Evolutionary conservation across 139 green algal genomes (phyloP).

Genomic region (Tetratostichococcus sp.): DNA sequence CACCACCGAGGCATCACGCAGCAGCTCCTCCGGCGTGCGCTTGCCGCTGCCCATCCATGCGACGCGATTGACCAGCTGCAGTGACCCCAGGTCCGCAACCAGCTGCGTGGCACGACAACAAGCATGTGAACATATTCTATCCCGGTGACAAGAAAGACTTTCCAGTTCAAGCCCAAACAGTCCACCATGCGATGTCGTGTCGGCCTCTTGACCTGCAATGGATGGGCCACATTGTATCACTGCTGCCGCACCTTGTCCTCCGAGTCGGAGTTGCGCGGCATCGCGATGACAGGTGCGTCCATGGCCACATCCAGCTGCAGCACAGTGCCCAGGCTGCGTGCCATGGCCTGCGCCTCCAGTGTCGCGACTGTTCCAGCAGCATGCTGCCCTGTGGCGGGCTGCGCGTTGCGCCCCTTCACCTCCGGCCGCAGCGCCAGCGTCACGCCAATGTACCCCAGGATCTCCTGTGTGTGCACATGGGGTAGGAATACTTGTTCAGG

Average conservation of each 20-base stretch:
- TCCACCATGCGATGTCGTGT: too few relatives aligned
- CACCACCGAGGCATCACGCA: constrained; percentile 37
- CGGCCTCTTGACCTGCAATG: too few relatives aligned
- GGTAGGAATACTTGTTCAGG: too few relatives aligned
- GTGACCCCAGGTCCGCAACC: constrained; percentile 70
- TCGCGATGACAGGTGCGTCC: constrained; percentile 68
- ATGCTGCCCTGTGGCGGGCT: not conserved
- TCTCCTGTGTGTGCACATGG: constrained; percentile 22
- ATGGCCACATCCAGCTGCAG: constrained; percentile 73
- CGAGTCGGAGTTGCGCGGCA: constrained; percentile 56
- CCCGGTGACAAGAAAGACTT: too few relatives aligned
- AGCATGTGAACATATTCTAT: too few relatives aligned
- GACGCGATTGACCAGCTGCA: constrained; percentile 58
- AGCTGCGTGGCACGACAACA: constrained; percentile 16
- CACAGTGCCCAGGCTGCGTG: constrained; percentile 21
- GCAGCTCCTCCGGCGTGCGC: constrained; percentile 14
- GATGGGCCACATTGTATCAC: too few relatives aligned
- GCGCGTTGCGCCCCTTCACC: not conserved
- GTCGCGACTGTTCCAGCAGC: not conserved
- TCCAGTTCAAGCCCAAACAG: too few relatives aligned
- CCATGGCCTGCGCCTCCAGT: not conserved
- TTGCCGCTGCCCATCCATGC: constrained; percentile 36
- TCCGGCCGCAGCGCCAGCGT: constrained; percentile 38
- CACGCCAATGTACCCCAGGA: constrained; percentile 38
- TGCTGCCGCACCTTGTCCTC: not conserved